Evolutionary conservation across 345 rosid species (phyloP).

Genomic region (Linum usitatissimum): DNA sequence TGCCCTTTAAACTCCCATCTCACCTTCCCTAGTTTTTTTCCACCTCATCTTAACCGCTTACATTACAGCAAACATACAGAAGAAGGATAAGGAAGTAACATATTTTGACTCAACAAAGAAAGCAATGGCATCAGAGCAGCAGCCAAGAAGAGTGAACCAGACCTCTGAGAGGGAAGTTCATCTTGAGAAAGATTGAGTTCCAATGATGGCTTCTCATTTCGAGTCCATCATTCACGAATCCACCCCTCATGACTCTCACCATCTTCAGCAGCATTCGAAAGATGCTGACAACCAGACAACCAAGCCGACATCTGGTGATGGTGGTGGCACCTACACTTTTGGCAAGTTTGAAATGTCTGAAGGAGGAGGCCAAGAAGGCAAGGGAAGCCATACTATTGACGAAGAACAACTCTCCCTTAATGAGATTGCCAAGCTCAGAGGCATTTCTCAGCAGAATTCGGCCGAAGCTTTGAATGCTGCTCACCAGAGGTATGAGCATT

Average conservation of each 20-base stretch:
- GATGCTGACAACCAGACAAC: background rate
- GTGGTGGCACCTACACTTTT: background rate
- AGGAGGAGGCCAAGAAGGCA: background rate
- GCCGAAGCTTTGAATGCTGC: conserved; percentile 36
- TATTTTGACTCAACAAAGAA: background rate
- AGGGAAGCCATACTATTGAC: background rate
- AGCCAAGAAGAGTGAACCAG: conserved; percentile 36
- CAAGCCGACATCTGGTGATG: background rate
- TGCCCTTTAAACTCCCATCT: background rate
- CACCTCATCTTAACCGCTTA: background rate
- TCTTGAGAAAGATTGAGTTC: conserved; percentile 49
- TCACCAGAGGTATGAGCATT: conserved; percentile 40
- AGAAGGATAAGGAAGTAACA: background rate
- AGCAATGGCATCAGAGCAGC: conserved; percentile 62
- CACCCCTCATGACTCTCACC: no score
- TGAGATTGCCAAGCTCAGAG: conserved; percentile 15
- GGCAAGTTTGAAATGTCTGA: conserved; percentile 3
- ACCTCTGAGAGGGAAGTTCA: conserved; percentile 31
- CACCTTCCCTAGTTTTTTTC: background rate
- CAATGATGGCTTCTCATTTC: conserved; percentile 51
- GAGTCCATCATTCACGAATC: conserved; percentile 29
- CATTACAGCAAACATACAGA: background rate
- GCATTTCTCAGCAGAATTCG: conserved; percentile 45
- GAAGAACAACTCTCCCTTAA: conserved; percentile 12
- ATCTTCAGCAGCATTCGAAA: no score